Base-by-base conservation (phyloP, 441 rosid species). In the Eutrema salsugineum region DNA sequence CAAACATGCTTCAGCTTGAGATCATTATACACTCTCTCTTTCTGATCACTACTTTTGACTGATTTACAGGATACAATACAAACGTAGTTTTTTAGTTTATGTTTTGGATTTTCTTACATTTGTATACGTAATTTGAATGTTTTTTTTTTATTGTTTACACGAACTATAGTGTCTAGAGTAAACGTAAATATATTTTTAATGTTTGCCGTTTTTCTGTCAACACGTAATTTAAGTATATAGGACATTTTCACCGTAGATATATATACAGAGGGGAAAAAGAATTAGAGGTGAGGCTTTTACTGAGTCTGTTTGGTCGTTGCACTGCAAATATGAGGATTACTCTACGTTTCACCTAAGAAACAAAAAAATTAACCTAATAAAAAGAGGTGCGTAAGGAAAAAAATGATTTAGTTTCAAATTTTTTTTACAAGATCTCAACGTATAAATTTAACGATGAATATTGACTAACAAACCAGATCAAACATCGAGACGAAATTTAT, bases 1-100 rank as follows among this genome's bases (percentile, higher is more conserved):
- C 39, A 76, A 39, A 55, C 60, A 68, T 75, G 66, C 66, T 55
- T 38, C 66, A 27, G 27, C 47, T 49, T 60, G 16, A 40, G n/a
- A 50, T 74, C 70, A 54, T n/a, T n/a, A n/a, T 44, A 60, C 49
- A 22, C 55, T 68, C 56, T 44, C 64, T 63, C 24, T 61, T 5
- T 28, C 17, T 47, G 11, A 63, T 64, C 69, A 64, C 20, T 47
- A 36, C 46, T 35, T 64, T 57, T 57, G 72, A 73, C 59, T 64
- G 11, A 40, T 55, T 64, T 64, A 73, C 19, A 57, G 10, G 24
- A 15, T 53, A 22, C 48, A 2, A 28, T 40, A 10, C 1, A 19
- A 50, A 14, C 19, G 1, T 36, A 8, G 40, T 38, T 48, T 32
- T 70, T 28, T 14, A 19, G 33, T 36, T 53, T 53, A 16, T 6